A percentile compares a stretch with the other conserved stretches of the same genome.
Conservation (phyloP, 257 asterid species). For the Leonotis leonurus region DNA sequence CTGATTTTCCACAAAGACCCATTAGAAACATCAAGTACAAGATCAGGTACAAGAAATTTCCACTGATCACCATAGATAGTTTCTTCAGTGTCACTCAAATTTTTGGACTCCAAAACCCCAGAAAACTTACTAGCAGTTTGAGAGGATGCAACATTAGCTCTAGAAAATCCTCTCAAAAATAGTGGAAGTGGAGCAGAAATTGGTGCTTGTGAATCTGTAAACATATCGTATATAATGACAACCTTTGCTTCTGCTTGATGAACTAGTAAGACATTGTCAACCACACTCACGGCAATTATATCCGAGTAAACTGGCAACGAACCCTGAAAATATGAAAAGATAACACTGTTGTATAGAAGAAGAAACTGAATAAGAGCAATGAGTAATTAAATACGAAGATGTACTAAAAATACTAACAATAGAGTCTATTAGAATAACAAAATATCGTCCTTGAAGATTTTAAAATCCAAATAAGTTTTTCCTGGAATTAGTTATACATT, state of each 20-base stretch:
- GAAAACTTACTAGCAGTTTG: constrained; percentile 34
- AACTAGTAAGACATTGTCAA: constrained; percentile 82
- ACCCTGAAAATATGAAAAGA: constrained; percentile 51
- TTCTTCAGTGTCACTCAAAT: constrained; percentile 39
- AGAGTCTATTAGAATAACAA: not conserved
- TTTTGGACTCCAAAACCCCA: constrained; percentile 34
- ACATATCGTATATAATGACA: constrained; percentile 73
- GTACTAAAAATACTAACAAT: not conserved
- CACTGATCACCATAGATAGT: constrained; percentile 70
- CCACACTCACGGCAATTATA: constrained; percentile 63
- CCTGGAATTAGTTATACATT: not conserved
- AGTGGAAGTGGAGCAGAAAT: constrained; percentile 96
- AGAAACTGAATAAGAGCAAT: constrained; percentile 2
- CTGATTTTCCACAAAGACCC: constrained; percentile 76
- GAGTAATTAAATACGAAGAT: not conserved
- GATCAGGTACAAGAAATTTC: constrained; percentile 85
- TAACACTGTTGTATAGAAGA: constrained; percentile 8
- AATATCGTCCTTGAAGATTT: not conserved
- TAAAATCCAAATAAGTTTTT: not conserved
- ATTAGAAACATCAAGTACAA: constrained; percentile 62
- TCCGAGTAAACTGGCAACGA: constrained; percentile 79
- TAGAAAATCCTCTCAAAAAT: constrained; percentile 61
- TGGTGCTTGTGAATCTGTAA: constrained; percentile 67
- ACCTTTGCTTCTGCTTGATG: constrained; percentile 98
- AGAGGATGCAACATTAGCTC: constrained; percentile 39